Evolutionary conservation across 139 green algal genomes (phyloP).

Genomic region (Mychonastes homosphaera): DNA sequence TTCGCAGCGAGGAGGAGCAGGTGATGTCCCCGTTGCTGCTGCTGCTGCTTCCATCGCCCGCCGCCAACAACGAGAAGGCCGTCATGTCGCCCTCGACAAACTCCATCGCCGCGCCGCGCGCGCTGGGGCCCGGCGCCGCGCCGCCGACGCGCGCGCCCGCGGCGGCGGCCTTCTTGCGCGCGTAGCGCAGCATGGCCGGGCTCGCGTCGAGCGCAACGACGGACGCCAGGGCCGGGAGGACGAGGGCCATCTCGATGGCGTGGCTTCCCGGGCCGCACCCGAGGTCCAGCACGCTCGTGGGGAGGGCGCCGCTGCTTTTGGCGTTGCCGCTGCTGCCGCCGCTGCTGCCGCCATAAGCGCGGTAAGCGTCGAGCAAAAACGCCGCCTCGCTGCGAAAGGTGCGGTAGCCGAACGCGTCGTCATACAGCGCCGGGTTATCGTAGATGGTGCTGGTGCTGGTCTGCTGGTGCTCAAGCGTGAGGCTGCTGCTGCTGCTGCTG

Average conservation of each 20-base stretch:
- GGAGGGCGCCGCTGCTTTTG: neutral
- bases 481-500: too few relatives aligned
- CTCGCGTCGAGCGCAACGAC: slow-evolving; percentile 24
- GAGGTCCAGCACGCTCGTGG: neutral
- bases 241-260: slow-evolving; percentile 23
- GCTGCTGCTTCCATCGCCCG: neutral
- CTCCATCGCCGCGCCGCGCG: neutral
- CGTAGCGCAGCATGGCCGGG: slow-evolving; percentile 26
- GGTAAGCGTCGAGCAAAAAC: neutral
- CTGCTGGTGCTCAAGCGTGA: too few relatives aligned
- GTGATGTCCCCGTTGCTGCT: neutral
- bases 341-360: neutral
- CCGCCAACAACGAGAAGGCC: slow-evolving; percentile 10
- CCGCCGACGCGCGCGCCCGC: neutral
- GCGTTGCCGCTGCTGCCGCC: neutral
- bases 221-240: slow-evolving; percentile 13
- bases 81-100: slow-evolving; percentile 31
- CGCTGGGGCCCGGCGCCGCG: neutral
- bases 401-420: slow-evolving; percentile 41
- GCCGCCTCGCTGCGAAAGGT: slow-evolving; percentile 34
- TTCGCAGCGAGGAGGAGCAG: neutral
- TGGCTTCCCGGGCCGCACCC: slow-evolving; percentile 30
- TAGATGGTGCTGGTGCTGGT: slow-evolving; percentile 29
- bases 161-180: slow-evolving; percentile 4
- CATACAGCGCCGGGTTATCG: slow-evolving; percentile 36